These are phyloP conservation scores for Bruguiera hainesii DNA, from an alignment of 441 rosid species.

Conservation along the genomic window DNA sequence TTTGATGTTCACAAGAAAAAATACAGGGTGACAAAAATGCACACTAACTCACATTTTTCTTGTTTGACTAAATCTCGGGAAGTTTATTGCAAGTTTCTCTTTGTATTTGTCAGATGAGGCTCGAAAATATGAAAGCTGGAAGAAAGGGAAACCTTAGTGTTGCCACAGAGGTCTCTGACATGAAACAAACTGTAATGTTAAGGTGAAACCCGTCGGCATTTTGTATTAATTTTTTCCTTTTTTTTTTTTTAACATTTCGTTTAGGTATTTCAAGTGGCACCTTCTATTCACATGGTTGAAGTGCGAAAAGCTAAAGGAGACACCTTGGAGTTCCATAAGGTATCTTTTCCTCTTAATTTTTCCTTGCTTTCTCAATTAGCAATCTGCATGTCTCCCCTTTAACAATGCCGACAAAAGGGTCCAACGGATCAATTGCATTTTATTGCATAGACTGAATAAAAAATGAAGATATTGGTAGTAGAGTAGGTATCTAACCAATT, in stretches of 20 bases:
- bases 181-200: not conserved
- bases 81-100: slow-evolving; percentile 8
- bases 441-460: too few relatives aligned
- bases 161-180: slow-evolving; percentile 66
- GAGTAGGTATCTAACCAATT: too few relatives aligned
- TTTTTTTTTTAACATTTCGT: not conserved
- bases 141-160: slow-evolving; percentile 90
- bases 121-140: slow-evolving; percentile 82
- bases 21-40: slow-evolving; percentile 61
- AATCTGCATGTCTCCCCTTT: not conserved
- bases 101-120: slow-evolving; percentile 63
- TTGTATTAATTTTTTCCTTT: not conserved
- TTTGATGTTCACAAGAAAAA: slow-evolving; percentile 86
- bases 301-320: slow-evolving; percentile 93
- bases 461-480: too few relatives aligned
- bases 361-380: not conserved
- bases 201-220: not conserved
- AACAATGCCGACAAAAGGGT: not conserved
- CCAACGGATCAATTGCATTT: too few relatives aligned
- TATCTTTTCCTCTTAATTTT: slow-evolving; percentile 15
- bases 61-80: not conserved
- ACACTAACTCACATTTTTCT: not conserved
- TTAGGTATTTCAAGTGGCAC: slow-evolving; percentile 92
- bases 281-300: slow-evolving; percentile 92
- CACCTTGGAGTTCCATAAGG: slow-evolving; percentile 94